A percentile compares a stretch with the other conserved stretches of the same genome.
phyloP scores from a whole-genome alignment of 1,284 basidiomycete species.

The Inonotus hispidus region DNA sequence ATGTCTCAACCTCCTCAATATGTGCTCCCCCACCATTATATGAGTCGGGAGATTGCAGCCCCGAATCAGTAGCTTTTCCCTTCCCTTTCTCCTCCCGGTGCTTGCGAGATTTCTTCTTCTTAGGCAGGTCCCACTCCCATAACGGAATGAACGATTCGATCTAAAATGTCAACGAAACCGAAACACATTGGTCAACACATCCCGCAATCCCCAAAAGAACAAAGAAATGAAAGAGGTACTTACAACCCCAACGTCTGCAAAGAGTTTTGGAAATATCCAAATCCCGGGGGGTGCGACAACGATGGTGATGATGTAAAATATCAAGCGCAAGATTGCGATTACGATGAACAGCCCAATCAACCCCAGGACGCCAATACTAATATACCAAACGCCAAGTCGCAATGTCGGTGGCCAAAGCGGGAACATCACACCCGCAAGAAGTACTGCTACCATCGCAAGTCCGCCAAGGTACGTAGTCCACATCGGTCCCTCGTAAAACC shows the following conservation, averaged over 20 bases:
- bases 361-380: conserved; percentile 84
- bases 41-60: conserved; percentile 15
- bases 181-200: not conserved
- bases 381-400: conserved; percentile 95
- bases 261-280: conserved; percentile 98
- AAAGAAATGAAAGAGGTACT: conserved; percentile 33
- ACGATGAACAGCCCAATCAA: conserved; percentile 90
- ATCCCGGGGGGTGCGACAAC: conserved; percentile 86
- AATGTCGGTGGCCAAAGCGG: conserved; percentile 94
- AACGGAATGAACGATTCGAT: conserved; percentile 96
- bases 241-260: conserved; percentile 98
- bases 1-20: conserved; percentile 53
- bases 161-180: conserved; percentile 36
- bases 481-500: conserved; percentile 96
- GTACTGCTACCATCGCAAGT: conserved; percentile 85
- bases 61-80: conserved; percentile 20
- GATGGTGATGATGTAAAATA: conserved; percentile 93
- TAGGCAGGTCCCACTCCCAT: conserved; percentile 97
- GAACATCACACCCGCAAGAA: conserved; percentile 99
- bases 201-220: conserved; percentile 5
- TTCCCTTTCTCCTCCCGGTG: conserved; percentile 40
- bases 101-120: conserved; percentile 80
- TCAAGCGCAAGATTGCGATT: conserved; percentile 86
- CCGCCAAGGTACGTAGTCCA: conserved; percentile 93
- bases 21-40: conserved; percentile 31